Evolutionary conservation across 73 alveolate genomes (phyloP).

Genomic region (Durusdinium trenchii): DNA sequence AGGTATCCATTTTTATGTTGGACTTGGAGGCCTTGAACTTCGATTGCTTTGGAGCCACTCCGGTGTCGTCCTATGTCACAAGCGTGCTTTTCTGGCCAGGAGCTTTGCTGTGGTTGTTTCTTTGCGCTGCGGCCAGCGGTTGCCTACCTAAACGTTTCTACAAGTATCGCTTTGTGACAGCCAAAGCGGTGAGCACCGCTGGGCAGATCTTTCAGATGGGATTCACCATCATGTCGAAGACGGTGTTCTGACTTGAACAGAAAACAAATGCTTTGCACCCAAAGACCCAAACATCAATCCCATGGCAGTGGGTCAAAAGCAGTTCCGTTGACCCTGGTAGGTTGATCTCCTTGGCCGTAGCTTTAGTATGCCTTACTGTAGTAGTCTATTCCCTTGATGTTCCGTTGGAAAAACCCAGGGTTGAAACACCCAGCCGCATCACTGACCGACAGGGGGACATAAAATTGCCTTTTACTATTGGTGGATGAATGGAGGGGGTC

Average conservation of each 20-base stretch:
- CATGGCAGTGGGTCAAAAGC: not conserved
- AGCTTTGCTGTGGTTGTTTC: slow-evolving; percentile 3
- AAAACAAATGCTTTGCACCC: too few species aligned
- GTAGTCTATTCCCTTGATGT: too few species aligned
- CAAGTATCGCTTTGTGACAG: not conserved
- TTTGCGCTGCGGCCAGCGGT: not conserved
- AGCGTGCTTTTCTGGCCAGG: slow-evolving; percentile 61
- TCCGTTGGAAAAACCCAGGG: too few species aligned
- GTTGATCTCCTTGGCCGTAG: too few species aligned
- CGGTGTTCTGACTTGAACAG: too few species aligned
- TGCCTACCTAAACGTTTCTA: not conserved
- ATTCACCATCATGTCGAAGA: slow-evolving; percentile 78
- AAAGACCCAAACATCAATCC: too few species aligned
- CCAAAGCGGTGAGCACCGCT: slow-evolving; percentile 34
- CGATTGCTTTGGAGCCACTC: not conserved
- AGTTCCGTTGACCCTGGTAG: not conserved
- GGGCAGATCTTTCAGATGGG: slow-evolving; percentile 82
- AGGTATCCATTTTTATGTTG: slow-evolving; percentile 52
- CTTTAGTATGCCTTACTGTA: too few species aligned
- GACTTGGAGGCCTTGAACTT: slow-evolving; percentile 60
- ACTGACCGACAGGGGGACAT: too few species aligned
- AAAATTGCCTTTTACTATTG: too few species aligned
- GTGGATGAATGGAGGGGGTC: too few species aligned
- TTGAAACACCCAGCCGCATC: too few species aligned
- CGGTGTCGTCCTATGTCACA: not conserved